Evolutionary conservation across 139 green algal genomes (phyloP).

Genomic region (Chlamydomonas schloesseri): DNA sequence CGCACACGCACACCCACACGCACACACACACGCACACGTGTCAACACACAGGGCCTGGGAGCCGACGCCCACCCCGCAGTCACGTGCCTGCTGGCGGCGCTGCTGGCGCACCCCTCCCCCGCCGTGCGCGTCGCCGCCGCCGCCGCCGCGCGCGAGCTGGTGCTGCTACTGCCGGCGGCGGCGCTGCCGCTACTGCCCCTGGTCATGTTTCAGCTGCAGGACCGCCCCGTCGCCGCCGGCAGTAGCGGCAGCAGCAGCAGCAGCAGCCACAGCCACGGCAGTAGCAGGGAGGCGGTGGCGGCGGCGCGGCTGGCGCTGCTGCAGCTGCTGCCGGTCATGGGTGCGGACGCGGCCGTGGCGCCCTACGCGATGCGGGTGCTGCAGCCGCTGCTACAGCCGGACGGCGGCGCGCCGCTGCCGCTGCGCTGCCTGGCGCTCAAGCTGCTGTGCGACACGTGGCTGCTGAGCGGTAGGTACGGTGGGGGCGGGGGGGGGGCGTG

Average conservation of each 20-base stretch:
- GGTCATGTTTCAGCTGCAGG: constrained; percentile 44
- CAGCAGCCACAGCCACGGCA: neutral
- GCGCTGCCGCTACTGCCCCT: constrained; percentile 51
- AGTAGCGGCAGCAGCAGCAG: neutral
- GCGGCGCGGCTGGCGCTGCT: constrained; percentile 50
- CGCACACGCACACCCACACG: too few relatives aligned
- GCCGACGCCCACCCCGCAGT: neutral
- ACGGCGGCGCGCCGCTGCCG: constrained; percentile 25
- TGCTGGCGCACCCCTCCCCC: constrained; percentile 41
- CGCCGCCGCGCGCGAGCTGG: constrained; percentile 33
- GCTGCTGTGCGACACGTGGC: constrained; percentile 63
- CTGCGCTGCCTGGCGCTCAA: constrained; percentile 64
- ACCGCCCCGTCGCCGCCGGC: neutral
- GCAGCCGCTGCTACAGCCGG: constrained; percentile 41
- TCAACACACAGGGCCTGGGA: too few relatives aligned
- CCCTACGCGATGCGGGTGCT: constrained; percentile 63
- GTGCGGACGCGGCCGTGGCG: constrained; percentile 47
- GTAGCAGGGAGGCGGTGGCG: neutral
- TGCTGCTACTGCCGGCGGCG: constrained; percentile 41
- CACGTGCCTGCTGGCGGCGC: constrained; percentile 25
- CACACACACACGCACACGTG: too few relatives aligned
- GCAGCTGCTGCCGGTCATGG: constrained; percentile 50
- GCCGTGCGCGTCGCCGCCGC: constrained; percentile 32
- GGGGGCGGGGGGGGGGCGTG: too few relatives aligned
- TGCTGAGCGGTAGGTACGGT: constrained; percentile 42